Base-by-base conservation (phyloP, 805 yeast genomes). In the Candida ulmi region DNA sequence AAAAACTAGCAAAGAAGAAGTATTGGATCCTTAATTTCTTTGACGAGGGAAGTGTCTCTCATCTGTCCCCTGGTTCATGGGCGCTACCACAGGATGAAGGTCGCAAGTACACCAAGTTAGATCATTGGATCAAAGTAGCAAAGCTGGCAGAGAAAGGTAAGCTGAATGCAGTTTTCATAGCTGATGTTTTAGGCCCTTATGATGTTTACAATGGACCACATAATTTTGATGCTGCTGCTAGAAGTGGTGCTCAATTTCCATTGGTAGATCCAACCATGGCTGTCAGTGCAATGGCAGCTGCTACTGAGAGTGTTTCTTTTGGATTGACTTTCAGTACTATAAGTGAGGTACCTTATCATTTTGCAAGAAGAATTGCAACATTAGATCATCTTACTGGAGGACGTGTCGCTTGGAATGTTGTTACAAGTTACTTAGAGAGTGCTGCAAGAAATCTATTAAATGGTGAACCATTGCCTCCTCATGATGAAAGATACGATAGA, bases 401-500 rank as follows among this genome's bases (percentile, higher is more conserved):
- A 9, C 50, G 69, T 42, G 41, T 64, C 39, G 69, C 68, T 21
- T 64, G 69, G 69, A 64, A 64, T 41, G 55, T 64, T 13, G 69
- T 64, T 18, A 55, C 65, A 12, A 57, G 66, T 4, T 62, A 64
- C 35, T 46, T 63, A 33, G 66, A 64, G 36, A 55, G 63, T 44
- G 69, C 69, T 8, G 61, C 68, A 8, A 45, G 61, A 42, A 61
- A 62, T 41, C 44, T 59, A 17, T 45, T 60, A 11, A 26, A 26
- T 26, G 29, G 29, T 13, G 29, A 8, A 6, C 29, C 29, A 26
- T 26, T 26, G 12, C 59, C 64, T n/a, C 60, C 56, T 9, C 25
- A 33, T 15, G 25, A 24, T 23, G 35, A 33, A 13, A 58, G 72
- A 37, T 68, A 68, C 42, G 53, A 43, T 7, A 50, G 55, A 32